These are phyloP conservation scores for Naganishia albida DNA, from an alignment of 1,284 basidiomycete species.

Conservation along the genomic window DNA sequence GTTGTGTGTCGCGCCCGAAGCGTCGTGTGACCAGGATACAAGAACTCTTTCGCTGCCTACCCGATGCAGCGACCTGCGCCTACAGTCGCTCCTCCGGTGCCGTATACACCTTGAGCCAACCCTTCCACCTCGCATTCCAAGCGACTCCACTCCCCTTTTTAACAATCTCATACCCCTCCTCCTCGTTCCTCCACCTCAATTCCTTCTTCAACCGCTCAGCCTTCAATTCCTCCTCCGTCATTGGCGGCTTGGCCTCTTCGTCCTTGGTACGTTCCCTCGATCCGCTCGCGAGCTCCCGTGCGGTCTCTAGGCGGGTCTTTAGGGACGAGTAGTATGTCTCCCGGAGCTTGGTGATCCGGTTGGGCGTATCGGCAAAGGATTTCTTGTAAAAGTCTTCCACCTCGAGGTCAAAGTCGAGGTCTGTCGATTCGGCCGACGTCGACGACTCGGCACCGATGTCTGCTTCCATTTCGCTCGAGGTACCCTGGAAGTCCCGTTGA, in stretches of 20 bases:
- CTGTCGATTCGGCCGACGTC: constrained; percentile 47
- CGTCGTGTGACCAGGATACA: neutral
- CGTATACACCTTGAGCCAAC: constrained; percentile 66
- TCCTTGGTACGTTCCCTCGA: constrained; percentile 81
- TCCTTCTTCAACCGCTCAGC: constrained; percentile 84
- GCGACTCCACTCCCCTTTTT: constrained; percentile 63
- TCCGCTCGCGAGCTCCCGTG: constrained; percentile 73
- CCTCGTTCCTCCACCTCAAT: constrained; percentile 73
- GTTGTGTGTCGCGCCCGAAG: neutral
- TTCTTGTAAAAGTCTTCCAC: constrained; percentile 71
- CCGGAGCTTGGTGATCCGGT: constrained; percentile 68
- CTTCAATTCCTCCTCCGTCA: constrained; percentile 80
- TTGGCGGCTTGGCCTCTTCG: constrained; percentile 76
- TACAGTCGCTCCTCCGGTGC: constrained; percentile 20
- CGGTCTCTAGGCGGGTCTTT: constrained; percentile 67
- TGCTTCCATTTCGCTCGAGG: constrained; percentile 22
- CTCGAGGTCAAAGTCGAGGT: constrained; percentile 73
- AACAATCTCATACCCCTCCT: constrained; percentile 75
- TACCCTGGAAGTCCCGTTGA: constrained; percentile 63
- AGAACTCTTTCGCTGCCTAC: neutral
- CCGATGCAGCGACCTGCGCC: neutral
- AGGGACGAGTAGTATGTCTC: constrained; percentile 74
- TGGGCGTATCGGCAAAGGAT: constrained; percentile 62
- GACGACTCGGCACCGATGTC: neutral
- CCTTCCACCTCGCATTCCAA: constrained; percentile 75